A percentile compares a stretch with the other conserved stretches of the same genome.
Conservation (phyloP, 176 grass and related monocot species). For the Paspalum notatum region DNA sequence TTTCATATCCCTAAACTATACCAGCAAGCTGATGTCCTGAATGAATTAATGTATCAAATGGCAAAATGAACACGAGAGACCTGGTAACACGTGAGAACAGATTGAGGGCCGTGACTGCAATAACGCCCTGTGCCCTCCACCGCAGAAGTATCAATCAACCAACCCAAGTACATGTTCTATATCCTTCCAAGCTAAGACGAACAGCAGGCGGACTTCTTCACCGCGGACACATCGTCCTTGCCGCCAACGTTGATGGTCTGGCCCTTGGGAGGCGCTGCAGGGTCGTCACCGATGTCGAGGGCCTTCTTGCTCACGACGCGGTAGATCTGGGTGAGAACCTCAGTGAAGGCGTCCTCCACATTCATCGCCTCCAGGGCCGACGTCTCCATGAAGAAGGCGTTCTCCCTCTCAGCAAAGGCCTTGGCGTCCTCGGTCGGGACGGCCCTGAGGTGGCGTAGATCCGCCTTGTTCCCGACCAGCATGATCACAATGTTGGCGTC, state of each 20-base stretch:
- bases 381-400: conserved; percentile 69
- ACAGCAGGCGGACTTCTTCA: conserved; percentile 60
- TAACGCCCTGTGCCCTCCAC: conserved; percentile 22
- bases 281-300: conserved; percentile 57
- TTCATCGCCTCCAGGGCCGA: conserved; percentile 64
- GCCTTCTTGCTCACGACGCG: conserved; percentile 65
- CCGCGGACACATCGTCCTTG: conserved; percentile 65
- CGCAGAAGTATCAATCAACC: conserved; percentile 27
- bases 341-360: conserved; percentile 60
- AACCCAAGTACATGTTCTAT: conserved; percentile 27
- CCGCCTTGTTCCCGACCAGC: conserved; percentile 73
- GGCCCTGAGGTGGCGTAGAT: conserved; percentile 64
- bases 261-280: conserved; percentile 48
- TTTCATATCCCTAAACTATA: conserved; percentile 42
- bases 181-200: conserved; percentile 45
- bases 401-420: conserved; percentile 61
- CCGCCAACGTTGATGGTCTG: conserved; percentile 46
- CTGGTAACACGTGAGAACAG: conserved; percentile 35
- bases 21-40: conserved; percentile 25
- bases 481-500: conserved; percentile 72
- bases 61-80: conserved; percentile 26
- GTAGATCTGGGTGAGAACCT: conserved; percentile 69
- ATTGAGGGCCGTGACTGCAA: conserved; percentile 20
- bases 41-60: conserved; percentile 51
- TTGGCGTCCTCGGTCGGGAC: conserved; percentile 50